A percentile compares a stretch with the other conserved stretches of the same genome.
Evolutionary conservation across 2,329 filamentous ascomycete species (phyloP).

Genomic region (Talaromyces sp.): DNA sequence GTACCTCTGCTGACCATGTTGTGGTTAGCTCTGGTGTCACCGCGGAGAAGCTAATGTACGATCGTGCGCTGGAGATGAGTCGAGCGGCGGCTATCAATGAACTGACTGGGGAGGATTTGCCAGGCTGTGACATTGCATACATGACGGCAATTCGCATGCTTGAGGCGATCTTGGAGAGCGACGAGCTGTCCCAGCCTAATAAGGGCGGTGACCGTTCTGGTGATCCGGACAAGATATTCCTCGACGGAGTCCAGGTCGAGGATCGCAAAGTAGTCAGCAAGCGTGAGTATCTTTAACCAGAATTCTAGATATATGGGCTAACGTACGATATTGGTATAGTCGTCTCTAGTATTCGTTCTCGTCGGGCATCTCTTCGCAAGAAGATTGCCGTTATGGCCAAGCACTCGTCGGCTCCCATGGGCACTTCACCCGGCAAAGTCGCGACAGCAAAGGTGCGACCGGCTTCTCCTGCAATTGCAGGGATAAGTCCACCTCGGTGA

Average conservation of each 20-base stretch:
- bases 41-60: constrained; percentile 96
- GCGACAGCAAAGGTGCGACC: constrained; percentile 28
- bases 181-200: constrained; percentile 50
- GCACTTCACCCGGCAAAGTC: constrained; percentile 25
- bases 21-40: constrained; percentile 82
- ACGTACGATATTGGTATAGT: constrained; percentile 29
- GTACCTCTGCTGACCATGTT: constrained; percentile 70
- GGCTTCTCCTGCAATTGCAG: constrained; percentile 26
- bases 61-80: constrained; percentile 95
- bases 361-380: constrained; percentile 44
- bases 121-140: constrained; percentile 87
- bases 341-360: constrained; percentile 46
- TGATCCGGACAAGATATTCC: constrained; percentile 31
- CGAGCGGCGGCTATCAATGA: constrained; percentile 90
- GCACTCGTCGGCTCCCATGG: constrained; percentile 38
- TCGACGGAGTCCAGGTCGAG: constrained; percentile 44
- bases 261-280: constrained; percentile 48
- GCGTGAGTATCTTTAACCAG: constrained; percentile 35
- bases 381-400: constrained; percentile 47
- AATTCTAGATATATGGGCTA: background rate
- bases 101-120: constrained; percentile 82
- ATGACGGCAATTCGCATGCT: constrained; percentile 90
- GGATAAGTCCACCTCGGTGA: constrained; percentile 31
- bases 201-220: constrained; percentile 20
- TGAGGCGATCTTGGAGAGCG: constrained; percentile 85